These are phyloP conservation scores for Ophiocordyceps sinensis DNA, from an alignment of 2,329 filamentous ascomycete species.

Conservation along the genomic window DNA sequence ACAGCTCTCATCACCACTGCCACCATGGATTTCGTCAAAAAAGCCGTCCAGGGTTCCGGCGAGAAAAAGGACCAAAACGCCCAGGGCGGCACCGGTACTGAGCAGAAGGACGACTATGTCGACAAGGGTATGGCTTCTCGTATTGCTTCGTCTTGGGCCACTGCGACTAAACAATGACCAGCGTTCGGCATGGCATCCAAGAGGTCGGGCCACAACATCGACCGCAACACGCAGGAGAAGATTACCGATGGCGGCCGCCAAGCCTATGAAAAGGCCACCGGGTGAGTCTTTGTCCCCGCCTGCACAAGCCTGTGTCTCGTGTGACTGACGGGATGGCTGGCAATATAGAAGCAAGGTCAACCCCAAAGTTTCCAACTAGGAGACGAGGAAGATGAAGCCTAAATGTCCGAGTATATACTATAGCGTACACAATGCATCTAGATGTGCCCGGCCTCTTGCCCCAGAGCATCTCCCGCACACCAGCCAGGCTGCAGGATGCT, in stretches of 20 bases:
- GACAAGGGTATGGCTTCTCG: conserved; percentile 21
- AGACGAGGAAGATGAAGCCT: not conserved
- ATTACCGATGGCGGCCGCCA: conserved; percentile 20
- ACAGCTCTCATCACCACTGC: not conserved
- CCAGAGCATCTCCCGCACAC: no score
- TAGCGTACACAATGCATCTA: no score
- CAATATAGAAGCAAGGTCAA: conserved; percentile 12
- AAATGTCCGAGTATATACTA: not conserved
- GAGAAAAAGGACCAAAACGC: conserved; percentile 7
- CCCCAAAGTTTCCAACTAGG: conserved; percentile 21
- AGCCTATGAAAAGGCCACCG: conserved; percentile 21
- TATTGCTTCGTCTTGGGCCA: not conserved
- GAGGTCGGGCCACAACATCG: conserved; percentile 20
- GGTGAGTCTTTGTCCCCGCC: conserved; percentile 17
- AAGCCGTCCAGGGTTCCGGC: conserved; percentile 9
- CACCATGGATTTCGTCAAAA: conserved; percentile 26
- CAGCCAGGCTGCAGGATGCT: no score
- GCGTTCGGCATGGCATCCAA: conserved; percentile 15
- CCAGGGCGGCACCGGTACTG: conserved; percentile 2
- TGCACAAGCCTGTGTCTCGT: not conserved
- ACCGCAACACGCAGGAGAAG: conserved; percentile 21
- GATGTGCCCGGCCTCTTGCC: no score
- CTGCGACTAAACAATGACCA: conserved; percentile 3
- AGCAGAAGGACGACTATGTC: conserved; percentile 17
- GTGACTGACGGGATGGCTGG: not conserved